Conservation (phyloP, 805 yeast species). For the Saturnispora quitensis region DNA sequence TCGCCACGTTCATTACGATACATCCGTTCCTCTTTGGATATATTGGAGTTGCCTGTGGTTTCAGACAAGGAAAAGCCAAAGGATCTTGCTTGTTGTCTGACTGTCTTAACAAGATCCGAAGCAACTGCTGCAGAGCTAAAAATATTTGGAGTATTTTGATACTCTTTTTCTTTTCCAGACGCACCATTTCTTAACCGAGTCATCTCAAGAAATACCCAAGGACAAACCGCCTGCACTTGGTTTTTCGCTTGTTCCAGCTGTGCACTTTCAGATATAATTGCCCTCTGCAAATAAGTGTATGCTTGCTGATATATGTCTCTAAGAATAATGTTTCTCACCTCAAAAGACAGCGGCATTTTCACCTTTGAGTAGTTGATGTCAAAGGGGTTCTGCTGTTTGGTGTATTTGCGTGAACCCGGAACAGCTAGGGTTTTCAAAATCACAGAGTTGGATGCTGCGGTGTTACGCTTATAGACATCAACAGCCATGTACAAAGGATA, state of each 20-base stretch:
- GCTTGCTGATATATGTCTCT: conserved; percentile 24
- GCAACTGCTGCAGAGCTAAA: conserved; percentile 10
- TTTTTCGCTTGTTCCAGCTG: conserved; percentile 10
- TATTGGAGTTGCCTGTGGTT: background rate
- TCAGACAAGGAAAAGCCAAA: conserved; percentile 8
- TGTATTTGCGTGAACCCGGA: conserved; percentile 1
- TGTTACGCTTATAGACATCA: conserved; percentile 17
- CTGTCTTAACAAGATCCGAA: conserved; percentile 16
- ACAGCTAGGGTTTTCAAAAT: background rate
- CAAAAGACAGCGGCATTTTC: conserved; percentile 11
- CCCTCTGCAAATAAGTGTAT: conserved; percentile 14
- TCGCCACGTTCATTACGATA: conserved; percentile 8
- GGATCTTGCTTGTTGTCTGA: conserved; percentile 12
- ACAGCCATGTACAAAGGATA: conserved; percentile 19
- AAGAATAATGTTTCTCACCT: conserved; percentile 16
- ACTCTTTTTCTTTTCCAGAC: background rate
- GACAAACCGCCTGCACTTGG: conserved; percentile 12
- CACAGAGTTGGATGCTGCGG: background rate
- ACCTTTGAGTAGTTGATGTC: conserved; percentile 19
- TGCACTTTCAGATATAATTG: conserved; percentile 7
- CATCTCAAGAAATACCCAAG: conserved; percentile 20
- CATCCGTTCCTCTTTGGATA: background rate
- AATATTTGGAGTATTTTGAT: background rate
- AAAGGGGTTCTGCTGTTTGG: conserved; percentile 24
- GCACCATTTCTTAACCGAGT: conserved; percentile 11